Base-by-base conservation (phyloP, 2,329 filamentous ascomycete species). In the Rhytidhysteron rufulum region DNA sequence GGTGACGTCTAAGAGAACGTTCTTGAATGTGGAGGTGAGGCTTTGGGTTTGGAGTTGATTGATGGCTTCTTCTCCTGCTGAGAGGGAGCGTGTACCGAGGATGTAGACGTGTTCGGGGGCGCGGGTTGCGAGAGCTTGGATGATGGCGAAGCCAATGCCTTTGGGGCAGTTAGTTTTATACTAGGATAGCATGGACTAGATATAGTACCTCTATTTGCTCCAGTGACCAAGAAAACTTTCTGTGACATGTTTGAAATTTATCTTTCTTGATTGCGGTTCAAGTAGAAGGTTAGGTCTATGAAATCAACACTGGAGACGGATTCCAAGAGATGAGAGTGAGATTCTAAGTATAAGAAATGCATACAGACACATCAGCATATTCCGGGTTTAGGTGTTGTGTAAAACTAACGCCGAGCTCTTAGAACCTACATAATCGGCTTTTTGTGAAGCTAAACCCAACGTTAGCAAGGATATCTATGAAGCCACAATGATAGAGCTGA, bases 21-120 rank as follows among this genome's bases (percentile, higher is more conserved):
- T 25, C 4, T 52, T 41, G 16, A 55, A 34, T 20, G 36, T 21
- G 9, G 56, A 46, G 11, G 34, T 50, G 1, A 50, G 31, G 6
- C 52, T 53, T 2, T 44, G 29, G 0, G 44, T 42, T 21, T 40
- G 41, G 5, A 66, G 44, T 34, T 59, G 20, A 9, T 42, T 20
- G 2, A 61, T 43, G 0, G 63, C 59, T 24, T 58, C 39, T n/a
- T 57, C 10, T 11, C 62, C 60, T 1, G 50, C 43, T 7, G 50
- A 34, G 3, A 45, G 3, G 16, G 45, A 35, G 24, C 61, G 54
- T 21, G 53, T 54, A n/a, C 48, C 55, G 4, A 68, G 48, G 16
- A 69, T 51, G 19, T 62, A 59, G 4, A 47, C 55, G 16, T 50
- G 41, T 1, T 44, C 37, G 2, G 53, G 50, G 1, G 57, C 36